Evolutionary conservation across 2,329 filamentous ascomycete genomes (phyloP).

Genomic region (Diaporthe batatas): DNA sequence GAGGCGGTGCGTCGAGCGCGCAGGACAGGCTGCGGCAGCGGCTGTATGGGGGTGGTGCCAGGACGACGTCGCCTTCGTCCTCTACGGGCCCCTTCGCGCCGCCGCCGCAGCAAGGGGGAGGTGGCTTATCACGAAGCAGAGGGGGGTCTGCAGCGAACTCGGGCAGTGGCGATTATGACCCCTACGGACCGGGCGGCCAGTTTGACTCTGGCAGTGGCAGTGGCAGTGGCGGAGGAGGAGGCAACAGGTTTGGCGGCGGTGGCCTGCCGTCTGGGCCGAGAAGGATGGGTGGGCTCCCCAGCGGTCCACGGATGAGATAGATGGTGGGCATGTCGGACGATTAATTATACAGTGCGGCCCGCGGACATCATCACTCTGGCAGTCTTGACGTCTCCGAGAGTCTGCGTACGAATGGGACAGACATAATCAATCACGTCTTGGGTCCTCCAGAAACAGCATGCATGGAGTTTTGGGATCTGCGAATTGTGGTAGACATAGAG

Average conservation of each 20-base stretch:
- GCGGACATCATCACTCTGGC: constrained; percentile 32
- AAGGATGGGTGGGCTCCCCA: constrained; percentile 52
- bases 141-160: constrained; percentile 43
- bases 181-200: constrained; percentile 60
- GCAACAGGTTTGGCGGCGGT: constrained; percentile 49
- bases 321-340: background rate
- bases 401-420: constrained; percentile 5
- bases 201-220: constrained; percentile 55
- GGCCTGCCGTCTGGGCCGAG: constrained; percentile 63
- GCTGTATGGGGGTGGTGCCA: constrained; percentile 73
- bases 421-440: constrained; percentile 20
- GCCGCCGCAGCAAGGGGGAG: constrained; percentile 50
- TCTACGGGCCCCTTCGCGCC: constrained; percentile 61
- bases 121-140: constrained; percentile 40
- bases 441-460: constrained; percentile 22
- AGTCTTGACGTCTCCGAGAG: constrained; percentile 16
- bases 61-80: constrained; percentile 67
- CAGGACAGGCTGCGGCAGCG: constrained; percentile 87
- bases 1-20: constrained; percentile 66
- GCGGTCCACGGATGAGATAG: constrained; percentile 56
- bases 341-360: background rate
- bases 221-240: constrained; percentile 44
- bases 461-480: constrained; percentile 32
- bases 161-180: constrained; percentile 57
- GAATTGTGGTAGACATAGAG: constrained; percentile 17